These are phyloP conservation scores for Alternaria triticina DNA, from an alignment of 2,329 filamentous ascomycete genomes.

Conservation along the genomic window DNA sequence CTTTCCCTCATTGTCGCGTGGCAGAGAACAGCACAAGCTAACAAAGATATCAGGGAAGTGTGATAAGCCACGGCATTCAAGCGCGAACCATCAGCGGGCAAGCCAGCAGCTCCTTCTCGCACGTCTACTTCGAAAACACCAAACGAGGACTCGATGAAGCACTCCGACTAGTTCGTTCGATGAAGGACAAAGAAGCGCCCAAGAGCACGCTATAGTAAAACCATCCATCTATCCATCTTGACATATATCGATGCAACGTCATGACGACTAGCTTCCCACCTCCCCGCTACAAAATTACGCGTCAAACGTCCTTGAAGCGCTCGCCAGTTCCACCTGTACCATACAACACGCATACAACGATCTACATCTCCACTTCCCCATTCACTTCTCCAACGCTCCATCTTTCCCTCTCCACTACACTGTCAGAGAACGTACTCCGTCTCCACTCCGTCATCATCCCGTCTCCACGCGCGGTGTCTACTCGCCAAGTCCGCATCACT, in stretches of 20 bases:
- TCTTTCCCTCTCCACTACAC: neutral
- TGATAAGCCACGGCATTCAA: conserved; percentile 45
- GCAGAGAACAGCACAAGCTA: neutral
- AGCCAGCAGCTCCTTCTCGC: conserved; percentile 46
- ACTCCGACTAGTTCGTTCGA: conserved; percentile 30
- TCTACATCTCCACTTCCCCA: neutral
- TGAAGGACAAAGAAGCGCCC: conserved; percentile 34
- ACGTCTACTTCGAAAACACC: conserved; percentile 45
- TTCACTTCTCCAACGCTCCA: neutral
- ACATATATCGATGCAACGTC: neutral
- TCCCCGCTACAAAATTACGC: neutral
- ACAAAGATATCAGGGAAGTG: conserved; percentile 31
- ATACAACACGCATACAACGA: neutral
- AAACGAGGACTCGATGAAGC: conserved; percentile 40
- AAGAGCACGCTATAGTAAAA: conserved; percentile 29
- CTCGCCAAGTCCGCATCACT: neutral
- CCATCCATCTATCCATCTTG: no score
- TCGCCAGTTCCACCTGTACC: neutral
- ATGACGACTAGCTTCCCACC: neutral
- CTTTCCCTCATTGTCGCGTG: neutral
- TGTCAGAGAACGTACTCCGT: neutral
- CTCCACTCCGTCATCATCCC: neutral
- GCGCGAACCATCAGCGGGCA: conserved; percentile 45
- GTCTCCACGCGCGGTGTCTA: neutral
- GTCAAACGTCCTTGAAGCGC: neutral